Base-by-base conservation (phyloP, 768 basidiomycete species). In the Kwoniella europaea region DNA sequence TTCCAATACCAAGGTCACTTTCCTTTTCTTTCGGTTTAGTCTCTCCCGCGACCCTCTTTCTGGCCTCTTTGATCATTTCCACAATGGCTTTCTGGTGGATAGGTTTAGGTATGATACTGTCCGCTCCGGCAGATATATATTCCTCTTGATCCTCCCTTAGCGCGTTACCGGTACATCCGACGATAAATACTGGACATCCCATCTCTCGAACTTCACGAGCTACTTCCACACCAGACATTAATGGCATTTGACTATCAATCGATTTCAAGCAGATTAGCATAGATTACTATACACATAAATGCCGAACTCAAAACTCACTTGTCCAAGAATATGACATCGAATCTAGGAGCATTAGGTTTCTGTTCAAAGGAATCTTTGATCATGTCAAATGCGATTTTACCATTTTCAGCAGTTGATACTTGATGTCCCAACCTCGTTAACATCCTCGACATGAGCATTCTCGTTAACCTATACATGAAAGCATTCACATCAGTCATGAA, bases 391-490 rank as follows among this genome's bases (percentile, higher is more conserved):
- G 82, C 82, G 24, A 80, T 67, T 63, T 77, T 76, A 0, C 82
- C 82, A 63, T 83, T 81, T 56, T 83, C 82, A 12, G 82, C 82
- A n/a, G 75, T 77, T 5, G 72, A 70, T 6, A 81, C 80, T 58
- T 74, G 68, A 73, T 83, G 82, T 10, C 82, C 82, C 29, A 83
- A 58, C 15, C 79, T 72, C 15, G 74, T 77, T 52, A 83, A 73
- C 82, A 83, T 83, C 24, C 82, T 67, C 6, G 76, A 75, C 82
- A 83, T 83, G 67, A 83, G 73, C 72, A 79, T 83, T 16, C 82
- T 73, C 4, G 82, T 83, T 52, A 83, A 74, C 29, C 81, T 82
- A 35, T 20, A 57, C 42, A 15, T 13, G 1, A 50, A 12, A 12
- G 16, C 46, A 16, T 18, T 1, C 46, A 16, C 18, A 50, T 50